Evolutionary conservation across 2,329 filamentous ascomycete species (phyloP).

Genomic region (Colletotrichum gigasporum): DNA sequence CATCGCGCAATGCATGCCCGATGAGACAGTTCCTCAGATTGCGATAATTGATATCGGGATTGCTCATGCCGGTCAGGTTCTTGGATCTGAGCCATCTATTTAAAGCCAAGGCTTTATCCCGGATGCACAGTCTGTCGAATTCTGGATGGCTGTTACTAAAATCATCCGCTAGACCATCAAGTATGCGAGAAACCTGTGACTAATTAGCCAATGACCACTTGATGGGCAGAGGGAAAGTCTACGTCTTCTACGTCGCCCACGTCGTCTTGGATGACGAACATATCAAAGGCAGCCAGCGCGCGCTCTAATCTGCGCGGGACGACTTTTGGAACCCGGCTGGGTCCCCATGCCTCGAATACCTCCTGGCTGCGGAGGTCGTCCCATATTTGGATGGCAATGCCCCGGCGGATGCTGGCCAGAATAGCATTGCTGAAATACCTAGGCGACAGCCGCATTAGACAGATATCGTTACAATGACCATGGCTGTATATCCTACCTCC

Average conservation of each 20-base stretch:
- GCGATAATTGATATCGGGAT: conserved; percentile 74
- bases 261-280: conserved; percentile 83
- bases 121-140: conserved; percentile 66
- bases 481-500: conserved; percentile 57
- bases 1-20: conserved; percentile 78
- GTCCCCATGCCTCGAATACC: background rate
- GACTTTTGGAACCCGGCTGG: background rate
- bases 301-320: conserved; percentile 65
- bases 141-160: conserved; percentile 64
- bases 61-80: conserved; percentile 76
- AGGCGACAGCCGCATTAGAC: conserved; percentile 24
- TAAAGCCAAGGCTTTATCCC: conserved; percentile 74
- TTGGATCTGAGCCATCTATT: conserved; percentile 74
- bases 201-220: conserved; percentile 27
- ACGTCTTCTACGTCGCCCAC: conserved; percentile 80
- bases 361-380: conserved; percentile 51
- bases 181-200: conserved; percentile 64
- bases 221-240: conserved; percentile 38
- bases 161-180: conserved; percentile 70
- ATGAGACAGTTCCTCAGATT: conserved; percentile 89
- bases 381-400: conserved; percentile 84
- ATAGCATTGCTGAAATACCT: conserved; percentile 81
- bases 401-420: conserved; percentile 82
- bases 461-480: background rate
- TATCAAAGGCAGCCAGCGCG: conserved; percentile 84